Evolutionary conservation across 2,329 filamentous ascomycete species (phyloP), one percentile per base, ranked within the genome.

Genomic region (Fusarium sororula): DNA sequence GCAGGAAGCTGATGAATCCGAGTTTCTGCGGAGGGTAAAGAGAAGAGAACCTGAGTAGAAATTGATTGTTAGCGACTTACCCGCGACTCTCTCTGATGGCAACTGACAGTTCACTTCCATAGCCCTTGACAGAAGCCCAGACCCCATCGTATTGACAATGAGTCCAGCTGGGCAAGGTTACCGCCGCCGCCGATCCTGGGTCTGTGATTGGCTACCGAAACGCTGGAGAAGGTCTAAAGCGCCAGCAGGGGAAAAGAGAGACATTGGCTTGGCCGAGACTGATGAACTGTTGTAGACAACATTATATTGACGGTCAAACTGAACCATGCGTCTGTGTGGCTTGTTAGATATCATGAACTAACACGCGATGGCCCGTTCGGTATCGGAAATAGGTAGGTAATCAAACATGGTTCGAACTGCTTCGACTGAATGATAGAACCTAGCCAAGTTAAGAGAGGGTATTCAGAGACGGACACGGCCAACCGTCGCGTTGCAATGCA

Each of bases 201-300:
- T 22, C 38, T 76, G n/a, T 79, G 79, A 80, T 82, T 81, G 75
- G 80, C 78, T 82, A 82, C 79, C 81, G 67, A 68, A 41, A 64
- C 54, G 67, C 70, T 77, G 80, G 80, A 48, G 72, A 80, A 63
- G 70, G 51, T 39, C 67, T 59, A 67, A 66, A 57, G 68, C 56
- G 60, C 68, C 72, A 68, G 53, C 63, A 70, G 69, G 73, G 74
- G 53, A 68, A 75, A 66, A 42, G 55, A 60, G 71, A 75, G 72
- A 67, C 73, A 75, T 63, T 75, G 63, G 63, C 53, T 53, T 61
- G 41, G 63, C 42, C 66, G 53, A 61, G 72, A 74, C 62, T 72
- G 42, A 39, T 47, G 42, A 57, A 44, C 57, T 45, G 53, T 45
- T 30, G 56, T 51, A 22, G 47, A 63, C 42, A 45, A 44, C 44